phyloP scores from a whole-genome alignment of 1,139 yeast genomes.

The Pichia sp. region DNA sequence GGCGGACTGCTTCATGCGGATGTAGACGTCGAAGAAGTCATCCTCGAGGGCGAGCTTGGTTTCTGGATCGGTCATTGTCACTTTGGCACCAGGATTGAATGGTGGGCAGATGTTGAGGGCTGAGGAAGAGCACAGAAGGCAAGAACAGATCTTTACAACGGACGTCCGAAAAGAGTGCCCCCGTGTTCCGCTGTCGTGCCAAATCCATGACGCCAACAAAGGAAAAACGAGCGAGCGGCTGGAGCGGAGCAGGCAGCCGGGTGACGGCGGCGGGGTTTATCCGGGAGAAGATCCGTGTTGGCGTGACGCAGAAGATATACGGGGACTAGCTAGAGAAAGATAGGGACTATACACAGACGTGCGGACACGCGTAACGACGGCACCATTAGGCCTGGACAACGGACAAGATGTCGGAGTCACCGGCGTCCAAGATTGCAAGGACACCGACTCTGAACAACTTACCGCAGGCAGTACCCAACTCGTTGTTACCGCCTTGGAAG shows the following conservation, averaged over 20 bases:
- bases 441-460: slow-evolving; percentile 99
- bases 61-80: neutral
- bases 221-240: neutral
- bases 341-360: neutral
- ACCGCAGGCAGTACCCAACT: slow-evolving; percentile 99
- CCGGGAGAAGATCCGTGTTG: neutral
- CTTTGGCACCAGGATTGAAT: neutral
- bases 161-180: neutral
- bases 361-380: no score
- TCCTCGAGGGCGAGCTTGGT: slow-evolving; percentile 1
- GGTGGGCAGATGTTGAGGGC: no score
- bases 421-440: slow-evolving; percentile 92
- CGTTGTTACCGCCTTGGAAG: slow-evolving; percentile 99
- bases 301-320: no score
- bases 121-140: neutral
- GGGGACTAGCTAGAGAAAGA: neutral
- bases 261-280: neutral
- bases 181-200: neutral
- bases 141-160: no score
- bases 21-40: slow-evolving; percentile 46
- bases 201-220: neutral
- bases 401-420: slow-evolving; percentile 98
- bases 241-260: neutral
- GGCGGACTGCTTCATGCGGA: slow-evolving; percentile 78
- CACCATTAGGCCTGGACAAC: slow-evolving; percentile 33